Percentiles rank a stretch among this genome's conserved stretches.
Evolutionary conservation across 257 asterid species (phyloP).

Genomic region (Fraxinus pennsylvanica): DNA sequence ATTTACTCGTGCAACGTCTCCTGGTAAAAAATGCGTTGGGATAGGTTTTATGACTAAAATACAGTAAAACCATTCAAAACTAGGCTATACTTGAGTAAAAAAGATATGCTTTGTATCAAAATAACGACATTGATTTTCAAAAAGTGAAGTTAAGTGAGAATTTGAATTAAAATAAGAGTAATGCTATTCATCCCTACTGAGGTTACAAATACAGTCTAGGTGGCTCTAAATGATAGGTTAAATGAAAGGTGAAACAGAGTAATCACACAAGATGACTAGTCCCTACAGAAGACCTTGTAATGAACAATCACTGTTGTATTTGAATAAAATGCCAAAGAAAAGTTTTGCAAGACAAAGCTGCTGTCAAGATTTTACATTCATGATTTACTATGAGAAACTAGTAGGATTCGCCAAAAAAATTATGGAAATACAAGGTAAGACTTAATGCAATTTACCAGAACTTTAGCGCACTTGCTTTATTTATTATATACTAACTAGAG

Average conservation of each 20-base stretch:
- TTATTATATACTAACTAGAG: not conserved
- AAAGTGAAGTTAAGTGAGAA: not conserved
- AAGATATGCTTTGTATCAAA: not conserved
- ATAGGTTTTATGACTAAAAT: not conserved
- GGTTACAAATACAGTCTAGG: no score
- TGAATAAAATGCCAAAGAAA: not conserved
- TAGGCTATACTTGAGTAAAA: not conserved
- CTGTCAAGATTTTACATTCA: not conserved
- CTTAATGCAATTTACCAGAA: not conserved
- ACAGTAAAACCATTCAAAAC: not conserved
- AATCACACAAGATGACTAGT: not conserved
- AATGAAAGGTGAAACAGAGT: no score
- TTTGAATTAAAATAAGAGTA: not conserved
- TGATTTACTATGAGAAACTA: not conserved
- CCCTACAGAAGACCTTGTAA: not conserved
- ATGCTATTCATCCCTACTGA: no score
- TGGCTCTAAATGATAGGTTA: no score
- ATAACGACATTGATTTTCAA: not conserved
- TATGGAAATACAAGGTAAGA: not conserved
- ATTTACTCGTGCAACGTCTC: slow-evolving; percentile 88
- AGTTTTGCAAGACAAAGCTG: not conserved
- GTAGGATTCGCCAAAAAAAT: not conserved
- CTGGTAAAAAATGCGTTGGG: slow-evolving; percentile 39
- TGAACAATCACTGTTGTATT: not conserved
- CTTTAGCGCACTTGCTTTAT: not conserved